Conservation (phyloP, 2,329 filamentous ascomycete genomes). For the Hypoxylon sp. region DNA sequence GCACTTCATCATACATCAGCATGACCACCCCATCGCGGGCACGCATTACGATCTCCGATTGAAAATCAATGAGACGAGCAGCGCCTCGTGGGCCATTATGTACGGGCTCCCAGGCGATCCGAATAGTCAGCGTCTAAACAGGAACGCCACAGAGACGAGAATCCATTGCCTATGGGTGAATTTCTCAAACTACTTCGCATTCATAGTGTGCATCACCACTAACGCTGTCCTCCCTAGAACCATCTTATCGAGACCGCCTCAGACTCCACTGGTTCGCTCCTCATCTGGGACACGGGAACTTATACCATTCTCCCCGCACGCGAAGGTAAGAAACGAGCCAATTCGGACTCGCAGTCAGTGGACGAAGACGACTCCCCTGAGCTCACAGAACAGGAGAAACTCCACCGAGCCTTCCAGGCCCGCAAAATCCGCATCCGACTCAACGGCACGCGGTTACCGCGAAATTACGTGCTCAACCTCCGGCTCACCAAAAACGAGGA, state of each 20-base stretch:
- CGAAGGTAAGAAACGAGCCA: conserved; percentile 50
- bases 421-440: conserved; percentile 71
- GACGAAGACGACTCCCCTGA: conserved; percentile 45
- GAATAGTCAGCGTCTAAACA: conserved; percentile 67
- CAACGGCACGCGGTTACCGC: conserved; percentile 68
- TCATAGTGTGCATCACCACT: neutral
- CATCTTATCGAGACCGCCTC: conserved; percentile 74
- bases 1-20: conserved; percentile 80
- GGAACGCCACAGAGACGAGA: conserved; percentile 74
- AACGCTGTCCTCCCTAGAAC: conserved; percentile 60
- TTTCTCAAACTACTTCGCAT: conserved; percentile 7
- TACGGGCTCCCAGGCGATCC: conserved; percentile 73
- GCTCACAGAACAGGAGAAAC: conserved; percentile 62
- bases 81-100: conserved; percentile 76
- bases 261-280: conserved; percentile 67
- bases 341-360: conserved; percentile 55
- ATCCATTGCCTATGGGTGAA: conserved; percentile 72
- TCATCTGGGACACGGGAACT: conserved; percentile 75
- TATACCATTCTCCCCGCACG: conserved; percentile 67
- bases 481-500: conserved; percentile 66
- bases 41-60: conserved; percentile 78
- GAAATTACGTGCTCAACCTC: conserved; percentile 67
- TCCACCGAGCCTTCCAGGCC: conserved; percentile 66
- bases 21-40: conserved; percentile 79
- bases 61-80: conserved; percentile 77